phyloP scores from a whole-genome alignment of 192 early-diverging fungal species.

The Anaeromyces robustus region DNA sequence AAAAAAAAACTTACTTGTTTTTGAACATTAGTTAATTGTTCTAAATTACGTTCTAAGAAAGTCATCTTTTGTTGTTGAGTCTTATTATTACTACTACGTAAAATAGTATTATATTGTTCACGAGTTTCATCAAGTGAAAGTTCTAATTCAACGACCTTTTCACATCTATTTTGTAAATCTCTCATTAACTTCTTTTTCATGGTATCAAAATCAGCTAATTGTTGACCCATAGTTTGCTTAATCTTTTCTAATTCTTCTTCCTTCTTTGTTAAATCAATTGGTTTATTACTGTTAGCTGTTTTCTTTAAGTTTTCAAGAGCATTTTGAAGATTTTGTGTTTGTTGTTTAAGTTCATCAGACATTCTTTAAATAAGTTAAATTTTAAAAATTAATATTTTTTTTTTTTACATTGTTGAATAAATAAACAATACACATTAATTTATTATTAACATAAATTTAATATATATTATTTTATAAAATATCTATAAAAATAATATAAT shows the following conservation, averaged over 20 bases:
- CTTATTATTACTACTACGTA: conserved; percentile 64
- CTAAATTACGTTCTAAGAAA: conserved; percentile 92
- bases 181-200: conserved; percentile 98
- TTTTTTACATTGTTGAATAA: no score
- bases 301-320: conserved; percentile 15
- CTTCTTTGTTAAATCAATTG: conserved; percentile 30
- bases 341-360: conserved; percentile 27
- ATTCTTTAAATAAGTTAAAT: no score
- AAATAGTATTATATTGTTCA: conserved; percentile 80
- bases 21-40: conserved; percentile 90
- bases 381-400: no score
- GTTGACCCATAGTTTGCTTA: conserved; percentile 54
- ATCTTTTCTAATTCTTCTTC: conserved; percentile 68
- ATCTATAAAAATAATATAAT: no score
- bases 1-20: conserved; percentile 32
- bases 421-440: no score
- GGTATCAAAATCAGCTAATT: conserved; percentile 85
- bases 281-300: conserved; percentile 18
- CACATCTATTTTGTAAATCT: conserved; percentile 92
- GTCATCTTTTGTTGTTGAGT: conserved; percentile 93
- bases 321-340: conserved; percentile 48
- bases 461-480: no score
- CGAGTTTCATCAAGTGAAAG: conserved; percentile 90
- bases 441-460: no score
- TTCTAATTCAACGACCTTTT: conserved; percentile 89